Evolutionary conservation across 805 yeast genomes (phyloP), one percentile per base, ranked within the genome.

Genomic region (Barnettozyma botsteinii): DNA sequence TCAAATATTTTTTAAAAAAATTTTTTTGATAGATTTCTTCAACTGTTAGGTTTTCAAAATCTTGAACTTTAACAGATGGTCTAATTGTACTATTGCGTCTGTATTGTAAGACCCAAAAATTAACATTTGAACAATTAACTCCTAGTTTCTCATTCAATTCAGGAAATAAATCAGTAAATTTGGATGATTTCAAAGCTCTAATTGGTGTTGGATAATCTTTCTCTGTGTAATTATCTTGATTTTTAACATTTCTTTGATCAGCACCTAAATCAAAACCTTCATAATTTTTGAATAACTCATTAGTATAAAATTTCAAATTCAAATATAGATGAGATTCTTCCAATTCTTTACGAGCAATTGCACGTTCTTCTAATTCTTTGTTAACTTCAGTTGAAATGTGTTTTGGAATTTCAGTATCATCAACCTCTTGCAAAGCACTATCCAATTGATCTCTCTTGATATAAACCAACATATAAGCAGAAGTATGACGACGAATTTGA

Each of bases 391-490:
- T 63, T 0, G 85, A 75, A 19, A 93, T 77, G 53, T 85, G 84
- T 1, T 57, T 50, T 3, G 98, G 97, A 7, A 77, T 72, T 35
- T 72, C 79, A 4, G 62, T 72, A 17, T 74, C 77, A 2, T 63
- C 51, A 4, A 72, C 75, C 1, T 75, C 78, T 11, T 77, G 78
- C 43, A 93, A 67, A 13, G 91, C 69, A 11, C 70, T 71, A 2
- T 67, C 69, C 28, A 77, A 60, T 29, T 73, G 73, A 3, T 73
- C 64, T 55, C 85, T 78, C 40, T 95, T 73, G 47, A 89, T 74
- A 57, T 93, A 93, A 3, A 93, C 98, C 62, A 93, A 74, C 98
- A 93, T 93, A 57, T 93, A 93, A 2, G 98, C 98, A 31, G 93
- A 85, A 0, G 98, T 89, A 28, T 87, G 93, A 34, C 96, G 77